Conservation (phyloP, 2,329 filamentous ascomycete species). For the Ophiostoma quercus region DNA sequence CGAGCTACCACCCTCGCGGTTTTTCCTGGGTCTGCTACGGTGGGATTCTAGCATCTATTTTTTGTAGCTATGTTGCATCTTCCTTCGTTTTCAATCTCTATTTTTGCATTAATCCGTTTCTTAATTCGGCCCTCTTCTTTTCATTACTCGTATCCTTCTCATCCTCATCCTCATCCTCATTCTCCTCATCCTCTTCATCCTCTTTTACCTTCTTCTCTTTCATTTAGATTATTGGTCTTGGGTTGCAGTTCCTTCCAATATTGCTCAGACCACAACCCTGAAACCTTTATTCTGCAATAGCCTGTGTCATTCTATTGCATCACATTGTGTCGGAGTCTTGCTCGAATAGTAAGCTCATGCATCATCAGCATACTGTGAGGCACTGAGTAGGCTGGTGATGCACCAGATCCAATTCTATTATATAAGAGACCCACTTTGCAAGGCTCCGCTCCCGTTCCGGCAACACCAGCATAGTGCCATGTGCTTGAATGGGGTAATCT, state of each 20-base stretch:
- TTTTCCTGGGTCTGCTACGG: not conserved
- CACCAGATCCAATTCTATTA: not conserved
- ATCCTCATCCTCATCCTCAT: not conserved
- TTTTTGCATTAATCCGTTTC: no score
- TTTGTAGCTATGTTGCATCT: not conserved
- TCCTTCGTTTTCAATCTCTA: not conserved
- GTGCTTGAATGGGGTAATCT: not conserved
- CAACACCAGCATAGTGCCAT: constrained; percentile 1
- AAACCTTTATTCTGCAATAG: not conserved
- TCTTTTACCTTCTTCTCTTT: not conserved
- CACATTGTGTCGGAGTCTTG: not conserved
- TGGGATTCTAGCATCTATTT: not conserved
- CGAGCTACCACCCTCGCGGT: not conserved
- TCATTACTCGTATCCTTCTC: not conserved
- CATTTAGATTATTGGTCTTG: not conserved
- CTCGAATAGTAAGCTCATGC: not conserved
- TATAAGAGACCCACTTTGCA: not conserved
- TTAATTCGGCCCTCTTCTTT: no score
- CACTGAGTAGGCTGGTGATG: not conserved
- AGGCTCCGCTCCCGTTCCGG: constrained; percentile 4
- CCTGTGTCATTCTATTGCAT: not conserved
- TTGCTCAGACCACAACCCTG: not conserved
- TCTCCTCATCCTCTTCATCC: no score
- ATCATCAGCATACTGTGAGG: not conserved
- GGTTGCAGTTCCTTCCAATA: not conserved